Evolutionary conservation across 2,329 filamentous ascomycete genomes (phyloP), one percentile per base, ranked within the genome.

Genomic region (Cladophialophora bantiana): DNA sequence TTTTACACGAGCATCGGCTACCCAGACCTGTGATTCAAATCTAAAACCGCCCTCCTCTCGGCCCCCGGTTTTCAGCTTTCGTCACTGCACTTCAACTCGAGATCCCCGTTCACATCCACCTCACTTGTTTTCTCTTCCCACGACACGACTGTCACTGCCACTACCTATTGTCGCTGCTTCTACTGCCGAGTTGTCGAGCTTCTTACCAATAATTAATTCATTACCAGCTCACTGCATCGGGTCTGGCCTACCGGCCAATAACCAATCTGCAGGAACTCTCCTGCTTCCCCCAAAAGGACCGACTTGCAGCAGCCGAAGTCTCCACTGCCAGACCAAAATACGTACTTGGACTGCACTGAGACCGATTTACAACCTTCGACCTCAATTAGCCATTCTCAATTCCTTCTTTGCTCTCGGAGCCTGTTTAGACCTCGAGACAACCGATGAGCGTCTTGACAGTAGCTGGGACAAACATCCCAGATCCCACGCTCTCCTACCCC

Each of bases 401-500:
- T 12, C 45, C 26, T 26, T 20, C 45, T 50, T 26, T 50, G 45
- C 45, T 50, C 45, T 50, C 45, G 26, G 18, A 50, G 45, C 45
- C 45, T 61, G 3, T 12, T 48, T 45, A 42, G 31, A 32, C 12
- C 38, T 36, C 20, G 40, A 40, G 26, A 34, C 20, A 38, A 64
- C 67, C 62, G 40, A 73, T 73, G 71, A 71, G 69, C 66, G 71
- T 73, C 34, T 61, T 73, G 64, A 72, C 70, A 48, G 68, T 73
- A 60, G 61, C 70, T 70, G 66, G 68, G 66, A 69, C 70, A 34
- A 65, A n/a, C 34, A 68, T 73, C 65, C 70, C 68, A 65, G 70
- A 70, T 62, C 70, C 68, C 36, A 66, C 65, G 4, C 62, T 71
- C 20, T 56, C 69, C 36, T 68, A 67, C 66, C 50, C 61, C 59